A percentile compares a stretch with the other conserved stretches of the same genome.
These are phyloP conservation scores for Exophiala sideris DNA, from an alignment of 2,329 filamentous ascomycete species.

Conservation along the genomic window DNA sequence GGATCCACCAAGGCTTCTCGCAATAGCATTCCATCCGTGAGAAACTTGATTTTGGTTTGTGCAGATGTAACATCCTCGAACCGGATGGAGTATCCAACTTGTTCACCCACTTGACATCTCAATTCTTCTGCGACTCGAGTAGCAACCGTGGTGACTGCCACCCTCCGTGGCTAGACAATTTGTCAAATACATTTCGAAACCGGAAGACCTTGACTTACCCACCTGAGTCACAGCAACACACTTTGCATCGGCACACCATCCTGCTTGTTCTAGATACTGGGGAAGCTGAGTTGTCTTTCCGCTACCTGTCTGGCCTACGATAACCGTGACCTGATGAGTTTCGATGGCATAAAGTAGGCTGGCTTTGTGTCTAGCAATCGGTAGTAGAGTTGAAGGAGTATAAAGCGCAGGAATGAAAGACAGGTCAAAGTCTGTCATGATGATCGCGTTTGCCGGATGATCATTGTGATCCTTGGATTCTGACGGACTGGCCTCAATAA, in stretches of 20 bases:
- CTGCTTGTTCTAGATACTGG: conserved; percentile 81
- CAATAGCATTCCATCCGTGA: conserved; percentile 89
- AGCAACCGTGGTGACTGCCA: conserved; percentile 88
- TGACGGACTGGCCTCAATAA: no score
- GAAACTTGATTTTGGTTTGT: conserved; percentile 84
- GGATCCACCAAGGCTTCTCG: conserved; percentile 92
- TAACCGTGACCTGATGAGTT: conserved; percentile 76
- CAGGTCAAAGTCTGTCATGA: conserved; percentile 21
- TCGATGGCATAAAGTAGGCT: conserved; percentile 82
- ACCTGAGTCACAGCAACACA: conserved; percentile 87
- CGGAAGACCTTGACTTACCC: conserved; percentile 37
- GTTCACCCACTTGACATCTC: conserved; percentile 79
- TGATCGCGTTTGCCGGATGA: neutral
- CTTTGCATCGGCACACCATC: conserved; percentile 83
- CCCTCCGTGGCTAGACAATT: conserved; percentile 67
- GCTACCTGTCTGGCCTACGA: conserved; percentile 90
- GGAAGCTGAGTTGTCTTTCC: conserved; percentile 96
- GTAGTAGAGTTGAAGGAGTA: conserved; percentile 77
- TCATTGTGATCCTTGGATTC: neutral
- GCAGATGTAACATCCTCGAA: conserved; percentile 89
- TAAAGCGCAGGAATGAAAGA: conserved; percentile 73
- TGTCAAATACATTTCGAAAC: conserved; percentile 18
- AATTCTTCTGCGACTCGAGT: conserved; percentile 85
- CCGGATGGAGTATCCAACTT: conserved; percentile 87
- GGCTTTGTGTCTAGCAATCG: conserved; percentile 79